phyloP scores from a whole-genome alignment of 441 rosid genomes.

The Codiaeum variegatum region DNA sequence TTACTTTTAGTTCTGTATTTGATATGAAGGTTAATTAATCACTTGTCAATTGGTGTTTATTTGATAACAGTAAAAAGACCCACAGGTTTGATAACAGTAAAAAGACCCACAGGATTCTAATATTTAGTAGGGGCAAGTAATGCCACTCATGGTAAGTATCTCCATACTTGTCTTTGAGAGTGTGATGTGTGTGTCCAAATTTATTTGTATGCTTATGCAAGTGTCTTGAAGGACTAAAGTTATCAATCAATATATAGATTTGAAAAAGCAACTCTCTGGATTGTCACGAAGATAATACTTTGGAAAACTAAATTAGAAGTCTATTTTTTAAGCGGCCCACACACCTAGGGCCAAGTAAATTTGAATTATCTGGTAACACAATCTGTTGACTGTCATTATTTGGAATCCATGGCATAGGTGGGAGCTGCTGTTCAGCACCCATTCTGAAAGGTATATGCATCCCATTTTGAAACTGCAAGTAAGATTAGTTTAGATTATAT shows the following conservation, averaged over 20 bases:
- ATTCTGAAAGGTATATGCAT: constrained; percentile 50
- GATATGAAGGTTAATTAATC: neutral
- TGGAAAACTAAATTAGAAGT: constrained; percentile 1
- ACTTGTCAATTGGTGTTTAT: neutral
- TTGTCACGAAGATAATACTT: neutral
- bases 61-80: neutral
- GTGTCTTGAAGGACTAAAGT: neutral
- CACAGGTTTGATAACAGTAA: too few species aligned
- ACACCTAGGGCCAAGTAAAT: constrained; percentile 41
- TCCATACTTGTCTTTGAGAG: neutral
- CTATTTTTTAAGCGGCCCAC: constrained; percentile 10
- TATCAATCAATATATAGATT: neutral
- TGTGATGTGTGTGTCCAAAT: neutral
- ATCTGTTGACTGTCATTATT: constrained; percentile 39
- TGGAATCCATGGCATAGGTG: constrained; percentile 53
- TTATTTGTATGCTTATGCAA: neutral
- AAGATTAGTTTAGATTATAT: constrained; percentile 14
- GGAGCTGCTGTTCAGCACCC: constrained; percentile 59
- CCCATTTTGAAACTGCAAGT: constrained; percentile 47
- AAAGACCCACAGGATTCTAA: neutral
- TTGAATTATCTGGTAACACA: constrained; percentile 42
- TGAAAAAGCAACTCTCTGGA: neutral
- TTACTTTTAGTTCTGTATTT: neutral
- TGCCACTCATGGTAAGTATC: neutral
- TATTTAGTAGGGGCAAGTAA: neutral